Conservation (phyloP, 1,284 basidiomycete species). For the Porogramme epimiltina region DNA sequence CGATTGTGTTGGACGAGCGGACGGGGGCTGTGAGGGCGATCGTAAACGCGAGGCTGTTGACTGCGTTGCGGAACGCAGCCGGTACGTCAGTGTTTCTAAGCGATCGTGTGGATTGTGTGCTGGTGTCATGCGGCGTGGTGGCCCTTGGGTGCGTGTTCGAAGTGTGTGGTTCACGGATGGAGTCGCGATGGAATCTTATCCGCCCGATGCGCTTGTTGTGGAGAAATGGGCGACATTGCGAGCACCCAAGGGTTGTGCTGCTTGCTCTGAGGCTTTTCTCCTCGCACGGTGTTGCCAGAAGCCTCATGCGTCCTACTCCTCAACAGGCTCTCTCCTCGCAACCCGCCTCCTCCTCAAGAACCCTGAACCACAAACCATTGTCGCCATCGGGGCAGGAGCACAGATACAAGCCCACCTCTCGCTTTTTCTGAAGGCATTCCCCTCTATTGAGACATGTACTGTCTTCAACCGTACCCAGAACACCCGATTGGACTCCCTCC, state of each 20-base stretch:
- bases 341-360: conserved; percentile 47
- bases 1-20: conserved; percentile 72
- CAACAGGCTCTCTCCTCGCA: neutral
- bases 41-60: conserved; percentile 76
- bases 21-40: conserved; percentile 71
- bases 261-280: no score
- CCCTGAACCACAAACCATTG: conserved; percentile 45
- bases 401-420: conserved; percentile 68
- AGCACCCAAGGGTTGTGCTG: no score
- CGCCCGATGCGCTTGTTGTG: no score
- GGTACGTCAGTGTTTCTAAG: conserved; percentile 47
- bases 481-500: conserved; percentile 48
- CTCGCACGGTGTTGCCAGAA: no score
- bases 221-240: no score
- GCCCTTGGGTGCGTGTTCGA: no score
- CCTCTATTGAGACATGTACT: conserved; percentile 54
- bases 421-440: conserved; percentile 61
- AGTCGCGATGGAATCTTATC: no score
- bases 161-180: no score
- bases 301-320: neutral
- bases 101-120: no score
- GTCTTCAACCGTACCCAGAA: conserved; percentile 69
- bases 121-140: no score
- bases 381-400: conserved; percentile 78
- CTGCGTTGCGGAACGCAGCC: conserved; percentile 80